Evolutionary conservation across 352 stramenopile species (phyloP), one percentile per base, ranked within the genome.

Genomic region (Phytopythium oedochilum): DNA sequence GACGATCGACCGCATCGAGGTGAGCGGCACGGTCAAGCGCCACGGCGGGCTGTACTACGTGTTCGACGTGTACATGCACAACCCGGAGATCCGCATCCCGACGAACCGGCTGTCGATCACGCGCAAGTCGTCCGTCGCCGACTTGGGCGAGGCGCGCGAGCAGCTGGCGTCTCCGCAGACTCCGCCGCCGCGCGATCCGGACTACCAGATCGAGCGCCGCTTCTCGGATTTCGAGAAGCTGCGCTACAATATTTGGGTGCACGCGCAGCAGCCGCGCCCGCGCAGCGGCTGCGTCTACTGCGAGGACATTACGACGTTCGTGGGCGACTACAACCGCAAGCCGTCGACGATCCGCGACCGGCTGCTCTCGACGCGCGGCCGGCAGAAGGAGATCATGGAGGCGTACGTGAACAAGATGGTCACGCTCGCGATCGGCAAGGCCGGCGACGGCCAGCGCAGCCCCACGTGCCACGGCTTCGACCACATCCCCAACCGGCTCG

Each of bases 51-150:
- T 67, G 25, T 56, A 65, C 48, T 78, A 70, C 54, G 65, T 73
- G 20, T 47, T 83, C 47, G 70, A 64, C 36, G 55, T 83, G 7
- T 79, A 72, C 55, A 59, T 78, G 40, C 70, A 75, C 61, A 73
- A 75, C 53, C 59, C 66, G 14, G 63, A 70, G 31, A 78, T 55
- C 43, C 70, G 70, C 32, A 79, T 83, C 59, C 73, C 73, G 18
- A 79, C 73, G 34, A 70, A 56, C 26, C 65, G 70, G 14, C 53
- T 42, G 12, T 68, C 64, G 26, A 50, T 57, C 36, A 62, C 53
- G 22, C 56, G 60, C 48, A 64, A 60, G 39, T 72, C 64, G 23
- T 53, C 64, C 6, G 53, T 68, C 25, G 58, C 40, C 12, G 31
- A 44, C 34, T 1, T 25, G 22, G 32, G 56, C 0, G 51, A 57